phyloP scores from a whole-genome alignment of 208 protist species.

The Porcisia hertigi region DNA sequence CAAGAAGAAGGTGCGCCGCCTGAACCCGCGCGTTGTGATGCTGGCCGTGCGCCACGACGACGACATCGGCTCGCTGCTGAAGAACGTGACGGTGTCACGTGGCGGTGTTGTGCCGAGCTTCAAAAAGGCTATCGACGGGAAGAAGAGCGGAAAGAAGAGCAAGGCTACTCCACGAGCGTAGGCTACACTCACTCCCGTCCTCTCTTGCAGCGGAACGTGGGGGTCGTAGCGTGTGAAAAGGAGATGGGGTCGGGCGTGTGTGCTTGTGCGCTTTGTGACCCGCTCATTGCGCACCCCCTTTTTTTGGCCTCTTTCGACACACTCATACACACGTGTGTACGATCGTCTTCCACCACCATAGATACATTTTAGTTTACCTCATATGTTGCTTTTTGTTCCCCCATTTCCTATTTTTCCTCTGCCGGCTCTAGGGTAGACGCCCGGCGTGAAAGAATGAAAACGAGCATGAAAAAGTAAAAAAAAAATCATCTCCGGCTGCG shows the following conservation, averaged over 20 bases:
- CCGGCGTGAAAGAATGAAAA: not conserved
- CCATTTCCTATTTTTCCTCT: conserved; percentile 9
- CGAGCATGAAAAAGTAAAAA: not conserved
- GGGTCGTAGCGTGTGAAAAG: not conserved
- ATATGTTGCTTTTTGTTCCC: conserved; percentile 20
- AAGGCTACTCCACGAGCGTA: conserved; percentile 61
- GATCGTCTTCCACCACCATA: conserved; percentile 4
- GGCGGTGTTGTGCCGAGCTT: conserved; percentile 84
- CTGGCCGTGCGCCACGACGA: conserved; percentile 85
- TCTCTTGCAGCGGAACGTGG: not conserved
- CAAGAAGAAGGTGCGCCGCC: conserved; percentile 68
- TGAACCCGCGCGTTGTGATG: conserved; percentile 79
- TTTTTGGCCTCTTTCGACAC: not conserved
- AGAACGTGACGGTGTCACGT: conserved; percentile 76
- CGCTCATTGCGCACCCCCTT: not conserved
- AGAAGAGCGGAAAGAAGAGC: conserved; percentile 75
- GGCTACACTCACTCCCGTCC: conserved; percentile 3
- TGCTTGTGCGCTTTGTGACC: not conserved
- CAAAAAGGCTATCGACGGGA: conserved; percentile 80
- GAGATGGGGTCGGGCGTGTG: not conserved
- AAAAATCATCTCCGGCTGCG: not conserved
- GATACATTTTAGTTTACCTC: conserved; percentile 14
- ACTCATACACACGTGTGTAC: not conserved
- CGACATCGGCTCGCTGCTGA: conserved; percentile 56
- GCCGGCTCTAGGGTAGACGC: not conserved